These are phyloP conservation scores for Trichoderma oligosporum DNA, from an alignment of 2,329 filamentous ascomycete species.

Conservation along the genomic window DNA sequence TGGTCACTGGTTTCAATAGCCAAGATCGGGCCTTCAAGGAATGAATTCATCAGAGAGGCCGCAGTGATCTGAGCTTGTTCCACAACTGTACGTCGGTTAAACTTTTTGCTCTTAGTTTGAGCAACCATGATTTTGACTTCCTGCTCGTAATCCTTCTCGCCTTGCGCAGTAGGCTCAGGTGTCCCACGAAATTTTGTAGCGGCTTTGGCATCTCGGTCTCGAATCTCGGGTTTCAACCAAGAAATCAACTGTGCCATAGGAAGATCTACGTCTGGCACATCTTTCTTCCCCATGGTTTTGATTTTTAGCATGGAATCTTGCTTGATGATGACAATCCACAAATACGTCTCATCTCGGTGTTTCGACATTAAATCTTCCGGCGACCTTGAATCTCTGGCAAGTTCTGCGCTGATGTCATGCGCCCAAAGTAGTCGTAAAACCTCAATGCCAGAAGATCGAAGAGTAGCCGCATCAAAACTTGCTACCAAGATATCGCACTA, in stretches of 20 bases:
- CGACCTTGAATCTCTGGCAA: conserved; percentile 74
- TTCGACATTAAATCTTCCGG: conserved; percentile 74
- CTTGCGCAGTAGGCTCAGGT: conserved; percentile 16
- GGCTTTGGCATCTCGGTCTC: conserved; percentile 68
- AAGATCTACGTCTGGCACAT: conserved; percentile 72
- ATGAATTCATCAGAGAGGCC: conserved; percentile 63
- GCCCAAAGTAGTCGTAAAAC: conserved; percentile 77
- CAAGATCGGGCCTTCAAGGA: conserved; percentile 73
- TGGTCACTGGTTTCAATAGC: conserved; percentile 86
- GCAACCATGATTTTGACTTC: conserved; percentile 83
- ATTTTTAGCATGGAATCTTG: conserved; percentile 73
- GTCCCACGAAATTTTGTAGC: conserved; percentile 40
- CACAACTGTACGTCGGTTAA: conserved; percentile 80
- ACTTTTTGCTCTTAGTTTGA: conserved; percentile 84
- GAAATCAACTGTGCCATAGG: conserved; percentile 66
- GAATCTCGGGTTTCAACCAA: conserved; percentile 78
- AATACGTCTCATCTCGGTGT: conserved; percentile 73
- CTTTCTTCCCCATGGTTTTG: conserved; percentile 71
- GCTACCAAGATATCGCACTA: conserved; percentile 86
- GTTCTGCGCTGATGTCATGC: conserved; percentile 80
- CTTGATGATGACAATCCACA: conserved; percentile 87
- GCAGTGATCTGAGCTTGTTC: conserved; percentile 65
- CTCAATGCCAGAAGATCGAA: conserved; percentile 72
- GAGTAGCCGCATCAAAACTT: conserved; percentile 73
- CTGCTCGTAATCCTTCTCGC: conserved; percentile 49